A percentile compares a stretch with the other conserved stretches of the same genome.
phyloP scores from a whole-genome alignment of 208 protist species.

The Trypanosoma congolense region DNA sequence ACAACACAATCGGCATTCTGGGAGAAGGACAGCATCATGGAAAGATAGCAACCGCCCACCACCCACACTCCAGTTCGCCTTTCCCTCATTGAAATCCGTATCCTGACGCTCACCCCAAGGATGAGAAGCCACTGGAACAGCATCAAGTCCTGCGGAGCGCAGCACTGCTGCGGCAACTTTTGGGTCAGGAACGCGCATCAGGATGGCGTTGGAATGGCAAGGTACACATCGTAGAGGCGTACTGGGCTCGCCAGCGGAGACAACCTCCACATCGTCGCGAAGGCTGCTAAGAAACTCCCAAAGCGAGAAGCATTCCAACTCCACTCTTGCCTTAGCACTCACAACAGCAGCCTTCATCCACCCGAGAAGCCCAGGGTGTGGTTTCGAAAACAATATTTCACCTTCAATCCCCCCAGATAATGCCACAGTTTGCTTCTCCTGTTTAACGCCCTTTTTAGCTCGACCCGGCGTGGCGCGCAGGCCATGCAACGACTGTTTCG shows the following conservation, averaged over 20 bases:
- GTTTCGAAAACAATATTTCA: slow-evolving; percentile 7
- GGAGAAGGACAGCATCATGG: slow-evolving; percentile 31
- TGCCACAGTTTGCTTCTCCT: neutral
- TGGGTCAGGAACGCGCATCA: slow-evolving; percentile 25
- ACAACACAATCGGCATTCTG: slow-evolving; percentile 27
- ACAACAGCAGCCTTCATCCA: slow-evolving; percentile 5
- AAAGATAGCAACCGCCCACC: neutral
- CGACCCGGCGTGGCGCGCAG: neutral
- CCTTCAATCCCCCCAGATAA: too few relatives aligned
- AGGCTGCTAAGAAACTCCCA: slow-evolving; percentile 32
- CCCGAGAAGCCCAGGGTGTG: slow-evolving; percentile 2
- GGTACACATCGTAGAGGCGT: slow-evolving; percentile 23
- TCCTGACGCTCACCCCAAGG: neutral
- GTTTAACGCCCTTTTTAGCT: neutral
- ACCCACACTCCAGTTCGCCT: neutral
- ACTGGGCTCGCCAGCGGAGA: slow-evolving; percentile 29
- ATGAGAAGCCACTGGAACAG: slow-evolving; percentile 7
- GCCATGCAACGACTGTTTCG: neutral
- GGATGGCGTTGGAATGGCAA: slow-evolving; percentile 13
- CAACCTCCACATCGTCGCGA: slow-evolving; percentile 25
- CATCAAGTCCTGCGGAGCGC: slow-evolving; percentile 23
- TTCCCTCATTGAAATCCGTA: neutral
- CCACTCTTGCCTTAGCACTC: neutral
- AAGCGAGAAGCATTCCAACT: slow-evolving; percentile 22
- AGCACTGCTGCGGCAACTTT: slow-evolving; percentile 11